These are phyloP conservation scores for Cubamyces lactineus DNA, from an alignment of 768 basidiomycete genomes.

Conservation along the genomic window DNA sequence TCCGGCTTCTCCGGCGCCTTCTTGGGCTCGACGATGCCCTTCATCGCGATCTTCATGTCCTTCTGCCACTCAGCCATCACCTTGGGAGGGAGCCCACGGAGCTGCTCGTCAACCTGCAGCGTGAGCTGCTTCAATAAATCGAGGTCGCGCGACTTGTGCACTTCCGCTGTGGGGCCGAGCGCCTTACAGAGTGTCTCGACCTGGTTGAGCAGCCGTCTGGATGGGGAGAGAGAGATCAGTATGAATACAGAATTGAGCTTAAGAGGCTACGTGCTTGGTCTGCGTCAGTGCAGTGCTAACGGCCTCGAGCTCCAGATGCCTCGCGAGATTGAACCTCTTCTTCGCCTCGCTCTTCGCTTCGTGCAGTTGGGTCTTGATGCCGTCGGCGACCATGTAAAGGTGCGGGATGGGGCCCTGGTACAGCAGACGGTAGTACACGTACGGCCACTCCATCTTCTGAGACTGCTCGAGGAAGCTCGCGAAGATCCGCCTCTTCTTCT, in stretches of 20 bases:
- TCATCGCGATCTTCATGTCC: conserved; percentile 26
- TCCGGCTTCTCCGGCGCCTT: conserved; percentile 18
- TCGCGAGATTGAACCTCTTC: conserved; percentile 33
- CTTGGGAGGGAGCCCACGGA: conserved; percentile 6
- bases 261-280: conserved; percentile 37
- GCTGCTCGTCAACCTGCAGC: conserved; percentile 21
- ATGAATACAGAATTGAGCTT: not conserved
- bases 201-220: conserved; percentile 14
- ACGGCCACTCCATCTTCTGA: conserved; percentile 33
- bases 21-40: conserved; percentile 27
- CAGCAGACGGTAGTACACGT: conserved; percentile 38
- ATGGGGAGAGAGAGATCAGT: not conserved
- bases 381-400: conserved; percentile 46
- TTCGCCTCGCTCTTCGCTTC: conserved; percentile 39
- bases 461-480: not conserved
- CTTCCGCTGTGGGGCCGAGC: conserved; percentile 22
- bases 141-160: conserved; percentile 22
- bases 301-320: conserved; percentile 29
- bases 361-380: conserved; percentile 31
- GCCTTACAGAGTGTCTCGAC: conserved; percentile 18
- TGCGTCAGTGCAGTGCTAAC: conserved; percentile 24
- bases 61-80: conserved; percentile 10
- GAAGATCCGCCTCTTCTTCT: conserved; percentile 11
- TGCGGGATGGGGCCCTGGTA: conserved; percentile 45
- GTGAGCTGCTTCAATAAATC: conserved; percentile 17